These are phyloP conservation scores for Brassica nigra DNA, from an alignment of 345 rosid genomes.

Conservation along the genomic window DNA sequence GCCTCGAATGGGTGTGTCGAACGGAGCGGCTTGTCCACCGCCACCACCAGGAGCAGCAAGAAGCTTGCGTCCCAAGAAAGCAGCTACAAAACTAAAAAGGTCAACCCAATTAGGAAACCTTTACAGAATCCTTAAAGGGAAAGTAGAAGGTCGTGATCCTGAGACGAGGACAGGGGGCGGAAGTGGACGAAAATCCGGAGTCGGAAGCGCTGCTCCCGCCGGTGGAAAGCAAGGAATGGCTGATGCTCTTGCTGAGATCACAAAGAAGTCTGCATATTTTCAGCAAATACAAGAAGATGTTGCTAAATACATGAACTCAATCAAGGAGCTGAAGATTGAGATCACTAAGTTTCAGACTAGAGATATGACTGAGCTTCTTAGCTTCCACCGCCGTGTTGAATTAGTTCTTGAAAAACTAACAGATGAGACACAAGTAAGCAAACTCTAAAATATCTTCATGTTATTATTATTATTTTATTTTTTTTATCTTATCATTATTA, in stretches of 20 bases:
- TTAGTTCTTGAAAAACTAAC: conserved; percentile 78
- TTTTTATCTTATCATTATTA: not conserved
- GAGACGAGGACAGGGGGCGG: conserved; percentile 43
- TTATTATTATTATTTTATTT: not conserved
- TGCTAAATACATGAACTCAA: conserved; percentile 56
- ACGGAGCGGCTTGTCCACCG: conserved; percentile 59
- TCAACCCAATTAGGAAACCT: conserved; percentile 75
- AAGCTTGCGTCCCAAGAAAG: conserved; percentile 69
- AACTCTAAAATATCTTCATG: not conserved
- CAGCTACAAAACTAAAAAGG: conserved; percentile 73
- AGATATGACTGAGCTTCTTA: conserved; percentile 73
- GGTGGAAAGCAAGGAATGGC: conserved; percentile 95
- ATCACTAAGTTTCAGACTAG: conserved; percentile 67
- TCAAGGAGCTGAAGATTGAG: conserved; percentile 55
- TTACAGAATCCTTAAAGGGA: conserved; percentile 72
- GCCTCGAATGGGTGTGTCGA: conserved; percentile 42
- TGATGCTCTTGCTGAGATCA: conserved; percentile 94
- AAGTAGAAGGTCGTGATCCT: conserved; percentile 67
- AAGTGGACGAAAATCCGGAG: conserved; percentile 44
- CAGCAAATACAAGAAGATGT: conserved; percentile 87
- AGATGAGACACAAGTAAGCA: conserved; percentile 80
- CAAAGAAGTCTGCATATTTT: conserved; percentile 91
- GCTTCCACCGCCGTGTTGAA: conserved; percentile 76
- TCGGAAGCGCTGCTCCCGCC: conserved; percentile 14
- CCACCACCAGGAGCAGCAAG: conserved; percentile 64